Evolutionary conservation across 345 rosid genomes (phyloP), one percentile per base, ranked within the genome.

Genomic region (Iberis pinnata): DNA sequence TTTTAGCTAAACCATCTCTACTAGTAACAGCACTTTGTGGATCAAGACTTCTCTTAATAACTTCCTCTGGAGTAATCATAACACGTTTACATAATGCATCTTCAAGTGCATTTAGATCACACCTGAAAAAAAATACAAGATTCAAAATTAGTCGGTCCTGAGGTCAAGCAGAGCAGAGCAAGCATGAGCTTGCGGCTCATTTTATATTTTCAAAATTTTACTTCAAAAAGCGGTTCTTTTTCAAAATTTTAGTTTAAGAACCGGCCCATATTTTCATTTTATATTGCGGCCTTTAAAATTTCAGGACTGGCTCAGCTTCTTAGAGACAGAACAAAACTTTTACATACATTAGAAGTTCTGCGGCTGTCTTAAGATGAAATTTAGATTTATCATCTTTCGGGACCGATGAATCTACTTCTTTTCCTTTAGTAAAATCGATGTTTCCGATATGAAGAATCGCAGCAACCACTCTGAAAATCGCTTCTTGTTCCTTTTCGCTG

Each of bases 61-160:
- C 90, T 72, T 89, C 97, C 75, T 89, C 97, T 0, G 97, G 97
- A 16, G 97, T 89, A 73, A 89, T 46, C 97, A 89, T 89, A 43
- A 89, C 86, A 73, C 95, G 97, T 70, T 89, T 89, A 49, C 94
- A 83, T 43, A 89, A 66, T 14, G 97, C 97, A 65, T 89, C 97
- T 80, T 89, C 95, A 69, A 89, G 74, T 43, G 71, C 94, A 20
- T 43, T 58, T 18, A 67, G 47, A 72, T 89, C 90, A 53, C 95
- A 86, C 95, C 97, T 89, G 63, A 54, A 27, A 70, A 68, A 18
- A 17, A 38, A n/a, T n/a, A n/a, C n/a, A n/a, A n/a, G n/a, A n/a
- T n/a, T n/a, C n/a, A n/a, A n/a, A n/a, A n/a, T n/a, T n/a, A n/a
- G n/a, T n/a, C n/a, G n/a, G n/a, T n/a, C n/a, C n/a, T n/a, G n/a